Base-by-base conservation (phyloP, 805 yeast genomes). In the Nakazawaea ambrosiae region DNA sequence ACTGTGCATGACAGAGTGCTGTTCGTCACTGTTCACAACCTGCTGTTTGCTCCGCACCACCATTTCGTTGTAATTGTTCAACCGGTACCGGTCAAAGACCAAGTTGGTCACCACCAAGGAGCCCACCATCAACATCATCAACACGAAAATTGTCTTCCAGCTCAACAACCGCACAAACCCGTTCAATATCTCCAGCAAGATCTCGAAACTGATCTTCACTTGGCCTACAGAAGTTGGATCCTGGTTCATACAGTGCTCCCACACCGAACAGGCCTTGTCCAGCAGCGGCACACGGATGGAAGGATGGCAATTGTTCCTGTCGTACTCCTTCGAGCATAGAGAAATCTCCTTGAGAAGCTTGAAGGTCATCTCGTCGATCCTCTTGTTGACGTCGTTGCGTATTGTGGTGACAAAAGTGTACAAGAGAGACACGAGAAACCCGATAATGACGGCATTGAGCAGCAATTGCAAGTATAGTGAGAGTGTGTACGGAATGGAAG, bases 201-300 rank as follows among this genome's bases (percentile, higher is more conserved):
- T 80, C 52, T 81, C 88, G 0, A 94, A 94, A 33, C 88, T 78
- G 39, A 87, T 70, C 43, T 68, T 69, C 1, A 90, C 83, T 34
- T 76, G 70, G 3, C 85, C 89, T 7, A 58, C 55, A 38, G 60
- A 48, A 19, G 72, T 69, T 8, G 95, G 89, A 45, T 86, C 90
- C 34, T 78, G 61, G 48, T 78, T 75, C 88, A 86, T 85, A 55
- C 98, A 92, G 40, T 69, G 70, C 43, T 75, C 81, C 92, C 95
- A 86, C 25, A 66, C 67, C 25, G 69, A 63, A 57, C 98, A 90
- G 11, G 73, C 61, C 2, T 60, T 57, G 48, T 81, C 92, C 14
- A 87, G 55, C 0, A 86, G 88, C 0, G 95, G 96, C 0, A 78
- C 89, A 11, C 90, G 63, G 32, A 50, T 47, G 3, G 66, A 77